These are phyloP conservation scores for Ceratocystis cubensis DNA, from an alignment of 2,329 filamentous ascomycete genomes.

Conservation along the genomic window DNA sequence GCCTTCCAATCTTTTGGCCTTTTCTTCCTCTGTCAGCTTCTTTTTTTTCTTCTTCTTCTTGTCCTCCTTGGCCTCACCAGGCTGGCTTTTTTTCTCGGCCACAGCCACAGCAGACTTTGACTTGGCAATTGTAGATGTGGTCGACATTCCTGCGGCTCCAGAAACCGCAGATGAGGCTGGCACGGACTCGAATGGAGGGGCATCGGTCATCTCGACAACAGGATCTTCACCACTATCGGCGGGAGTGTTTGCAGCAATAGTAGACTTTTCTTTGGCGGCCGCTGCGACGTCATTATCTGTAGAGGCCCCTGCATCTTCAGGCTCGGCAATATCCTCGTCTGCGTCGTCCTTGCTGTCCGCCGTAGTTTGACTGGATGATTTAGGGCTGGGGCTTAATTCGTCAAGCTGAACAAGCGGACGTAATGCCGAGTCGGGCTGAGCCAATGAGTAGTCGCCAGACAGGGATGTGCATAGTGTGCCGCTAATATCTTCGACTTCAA, in stretches of 20 bases:
- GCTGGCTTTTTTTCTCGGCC: neutral
- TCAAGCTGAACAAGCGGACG: slow-evolving; percentile 7
- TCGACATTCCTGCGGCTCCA: neutral
- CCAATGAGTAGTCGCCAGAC: slow-evolving; percentile 9
- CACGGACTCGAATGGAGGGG: neutral
- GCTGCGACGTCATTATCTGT: neutral
- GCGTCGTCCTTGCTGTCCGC: neutral
- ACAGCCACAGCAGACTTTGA: neutral
- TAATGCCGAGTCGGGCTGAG: slow-evolving; percentile 14
- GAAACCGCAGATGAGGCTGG: neutral
- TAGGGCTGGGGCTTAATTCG: neutral
- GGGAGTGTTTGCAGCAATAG: neutral
- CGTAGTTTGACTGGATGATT: neutral
- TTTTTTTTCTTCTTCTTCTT: slow-evolving; percentile 7
- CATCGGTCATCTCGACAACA: neutral
- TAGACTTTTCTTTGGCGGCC: neutral
- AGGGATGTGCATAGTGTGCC: slow-evolving; percentile 1
- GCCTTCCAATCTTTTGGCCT: slow-evolving; percentile 5
- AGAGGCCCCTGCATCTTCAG: slow-evolving; percentile 5
- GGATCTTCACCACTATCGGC: neutral
- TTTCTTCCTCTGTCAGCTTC: slow-evolving; percentile 12
- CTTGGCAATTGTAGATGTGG: neutral
- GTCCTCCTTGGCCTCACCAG: neutral
- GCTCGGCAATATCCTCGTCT: neutral
- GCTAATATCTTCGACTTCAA: slow-evolving; percentile 9